Base-by-base conservation (phyloP, 2,329 filamentous ascomycete genomes). In the Penicillium sp. region DNA sequence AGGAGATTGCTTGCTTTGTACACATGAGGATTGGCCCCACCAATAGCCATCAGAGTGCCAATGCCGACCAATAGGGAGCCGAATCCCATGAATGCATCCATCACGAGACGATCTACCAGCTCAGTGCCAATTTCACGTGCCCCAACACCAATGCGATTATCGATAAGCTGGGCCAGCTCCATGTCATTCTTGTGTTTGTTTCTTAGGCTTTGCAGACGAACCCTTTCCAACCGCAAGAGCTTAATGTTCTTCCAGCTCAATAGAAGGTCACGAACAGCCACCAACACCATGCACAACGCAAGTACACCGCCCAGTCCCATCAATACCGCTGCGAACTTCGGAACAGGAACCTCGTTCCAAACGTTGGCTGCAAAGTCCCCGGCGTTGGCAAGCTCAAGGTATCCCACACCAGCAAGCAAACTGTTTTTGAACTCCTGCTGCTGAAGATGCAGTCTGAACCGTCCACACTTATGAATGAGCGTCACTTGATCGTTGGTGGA, bases 301-400 rank as follows among this genome's bases (percentile, higher is more conserved):
- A 75, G 53, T 0, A 72, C 71, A 0, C 75, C 80, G 1, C 79
- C 79, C 3, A 81, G 64, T 0, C 67, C 77, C 79, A 82, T 81
- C 4, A 80, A 64, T 0, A 74, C 71, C 0, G 74, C 63, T 8
- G 77, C 79, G 41, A 75, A 75, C 1, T 60, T 54, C 0, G 79
- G 79, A 0, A 79, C 71, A 0, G 78, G 79, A 0, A 73, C 65
- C 1, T 74, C 54, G 54, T 82, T 81, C 76, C 77, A 82, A 1
- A 81, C 73, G 46, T 82, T 81, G 47, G 79, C 79, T 0, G 79
- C 77, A 46, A 81, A 81, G 55, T 82, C 79, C 2, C 74, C 73
- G 0, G 77, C 77, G 57, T 82, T 82, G 45, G 76, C 76, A 2
- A 80, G 68, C 52, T 82, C 79, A 14, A 82, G 73, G 40, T 77